phyloP scores from a whole-genome alignment of 345 rosid species.

The Lepidium sativum region DNA sequence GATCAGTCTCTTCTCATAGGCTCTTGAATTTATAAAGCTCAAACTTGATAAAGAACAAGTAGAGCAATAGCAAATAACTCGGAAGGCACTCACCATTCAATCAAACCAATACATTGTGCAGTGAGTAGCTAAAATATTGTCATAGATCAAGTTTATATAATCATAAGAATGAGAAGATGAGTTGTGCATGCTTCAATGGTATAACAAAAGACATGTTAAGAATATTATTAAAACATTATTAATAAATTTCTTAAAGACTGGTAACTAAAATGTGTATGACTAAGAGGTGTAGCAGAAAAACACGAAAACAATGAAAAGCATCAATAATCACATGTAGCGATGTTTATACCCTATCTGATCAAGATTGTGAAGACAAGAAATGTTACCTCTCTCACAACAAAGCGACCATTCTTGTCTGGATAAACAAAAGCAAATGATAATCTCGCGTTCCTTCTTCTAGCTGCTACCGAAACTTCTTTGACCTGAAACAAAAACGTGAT shows the following conservation, averaged over 20 bases:
- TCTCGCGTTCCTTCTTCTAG: constrained; percentile 86
- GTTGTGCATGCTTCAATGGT: background rate
- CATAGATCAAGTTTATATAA: background rate
- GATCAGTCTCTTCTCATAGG: background rate
- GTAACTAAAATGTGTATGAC: background rate
- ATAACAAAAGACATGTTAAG: background rate
- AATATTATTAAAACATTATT: background rate
- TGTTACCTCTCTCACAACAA: constrained; percentile 60
- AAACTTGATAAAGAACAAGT: background rate
- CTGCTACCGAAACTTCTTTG: constrained; percentile 84
- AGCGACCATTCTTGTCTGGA: constrained; percentile 76
- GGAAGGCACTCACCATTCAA: background rate
- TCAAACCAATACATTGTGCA: background rate
- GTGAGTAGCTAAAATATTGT: background rate
- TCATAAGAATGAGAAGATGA: background rate
- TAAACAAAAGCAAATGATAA: constrained; percentile 88
- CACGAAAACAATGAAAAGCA: background rate
- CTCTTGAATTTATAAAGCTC: background rate
- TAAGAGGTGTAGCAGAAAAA: too few species aligned
- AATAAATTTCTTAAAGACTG: background rate
- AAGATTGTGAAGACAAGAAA: background rate
- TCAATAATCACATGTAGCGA: background rate
- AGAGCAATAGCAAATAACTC: background rate
- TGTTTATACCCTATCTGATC: background rate
- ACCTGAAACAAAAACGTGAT: constrained; percentile 36